Conservation (phyloP, 352 stramenopile species). For the Globisporangium orthogonon region DNA sequence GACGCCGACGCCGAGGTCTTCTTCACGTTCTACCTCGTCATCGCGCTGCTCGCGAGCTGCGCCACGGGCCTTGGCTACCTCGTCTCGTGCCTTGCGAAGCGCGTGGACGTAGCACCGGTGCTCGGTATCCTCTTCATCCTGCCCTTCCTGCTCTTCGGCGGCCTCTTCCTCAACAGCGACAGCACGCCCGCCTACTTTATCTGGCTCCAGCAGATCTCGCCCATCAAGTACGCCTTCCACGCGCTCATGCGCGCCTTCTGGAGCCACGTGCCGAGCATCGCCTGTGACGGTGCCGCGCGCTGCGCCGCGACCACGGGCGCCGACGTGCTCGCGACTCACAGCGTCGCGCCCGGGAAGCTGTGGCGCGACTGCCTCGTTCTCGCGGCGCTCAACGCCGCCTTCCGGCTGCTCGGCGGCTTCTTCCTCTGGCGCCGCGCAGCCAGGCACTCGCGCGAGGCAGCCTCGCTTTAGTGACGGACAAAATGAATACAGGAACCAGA, state of each 20-base stretch:
- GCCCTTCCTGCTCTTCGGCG: conserved; percentile 28
- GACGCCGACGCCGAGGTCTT: conserved; percentile 21
- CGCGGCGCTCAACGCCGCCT: conserved; percentile 23
- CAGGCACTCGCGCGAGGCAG: conserved; percentile 3
- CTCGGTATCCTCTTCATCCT: conserved; percentile 25
- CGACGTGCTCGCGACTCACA: conserved; percentile 24
- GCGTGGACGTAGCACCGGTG: conserved; percentile 23
- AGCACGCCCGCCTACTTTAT: conserved; percentile 25
- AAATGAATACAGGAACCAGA: too few species aligned
- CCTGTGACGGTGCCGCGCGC: conserved; percentile 8
- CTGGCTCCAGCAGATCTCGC: conserved; percentile 29
- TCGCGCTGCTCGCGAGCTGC: conserved; percentile 16
- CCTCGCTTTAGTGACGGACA: too few species aligned
- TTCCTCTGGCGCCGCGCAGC: conserved; percentile 20
- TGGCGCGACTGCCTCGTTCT: conserved; percentile 21
- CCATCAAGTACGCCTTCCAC: conserved; percentile 33
- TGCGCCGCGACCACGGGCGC: conserved; percentile 18
- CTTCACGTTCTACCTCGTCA: conserved; percentile 26
- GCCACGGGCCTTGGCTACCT: conserved; percentile 24
- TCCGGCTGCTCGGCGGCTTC: conserved; percentile 22
- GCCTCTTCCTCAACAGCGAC: conserved; percentile 28
- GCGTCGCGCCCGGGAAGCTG: conserved; percentile 14
- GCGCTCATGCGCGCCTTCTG: conserved; percentile 31
- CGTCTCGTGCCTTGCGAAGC: conserved; percentile 23
- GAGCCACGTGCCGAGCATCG: conserved; percentile 19